phyloP scores from a whole-genome alignment of 257 asterid genomes.

The Ocimum tenuiflorum region DNA sequence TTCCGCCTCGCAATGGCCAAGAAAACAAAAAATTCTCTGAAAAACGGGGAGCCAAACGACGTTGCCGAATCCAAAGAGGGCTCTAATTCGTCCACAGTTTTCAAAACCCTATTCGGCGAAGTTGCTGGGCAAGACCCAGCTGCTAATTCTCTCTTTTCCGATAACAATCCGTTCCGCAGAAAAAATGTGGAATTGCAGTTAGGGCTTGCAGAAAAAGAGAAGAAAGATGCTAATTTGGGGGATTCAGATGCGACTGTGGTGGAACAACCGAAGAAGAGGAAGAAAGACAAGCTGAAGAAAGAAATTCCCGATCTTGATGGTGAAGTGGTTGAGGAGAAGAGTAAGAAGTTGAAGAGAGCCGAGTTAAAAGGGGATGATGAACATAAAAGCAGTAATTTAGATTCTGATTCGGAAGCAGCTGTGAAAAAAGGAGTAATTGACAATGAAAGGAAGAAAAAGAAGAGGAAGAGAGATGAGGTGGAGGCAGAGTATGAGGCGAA shows the following conservation, averaged over 20 bases:
- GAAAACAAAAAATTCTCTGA: conserved; percentile 36
- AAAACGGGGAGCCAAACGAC: conserved; percentile 19
- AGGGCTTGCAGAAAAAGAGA: conserved; percentile 22
- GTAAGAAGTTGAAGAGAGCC: conserved; percentile 31
- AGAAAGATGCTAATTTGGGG: conserved; percentile 19
- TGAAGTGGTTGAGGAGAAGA: conserved; percentile 19
- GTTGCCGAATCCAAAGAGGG: conserved; percentile 17
- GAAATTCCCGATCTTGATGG: conserved; percentile 19
- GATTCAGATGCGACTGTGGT: conserved; percentile 24
- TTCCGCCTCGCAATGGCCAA: conserved; percentile 37
- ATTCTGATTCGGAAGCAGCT: conserved; percentile 14
- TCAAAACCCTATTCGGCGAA: conserved; percentile 54
- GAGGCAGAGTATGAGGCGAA: conserved; percentile 77
- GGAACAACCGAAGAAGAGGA: conserved; percentile 34
- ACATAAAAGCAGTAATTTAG: neutral
- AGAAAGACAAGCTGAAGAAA: conserved; percentile 25
- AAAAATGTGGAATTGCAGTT: conserved; percentile 25
- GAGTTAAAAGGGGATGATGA: conserved; percentile 7
- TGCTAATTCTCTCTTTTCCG: conserved; percentile 55
- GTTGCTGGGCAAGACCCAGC: conserved; percentile 26
- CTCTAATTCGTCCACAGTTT: conserved; percentile 39
- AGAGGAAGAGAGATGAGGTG: conserved; percentile 91
- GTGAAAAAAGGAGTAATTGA: conserved; percentile 9
- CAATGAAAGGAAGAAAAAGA: conserved; percentile 41
- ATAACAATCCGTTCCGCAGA: conserved; percentile 63